Base-by-base conservation (phyloP, 1,284 basidiomycete species). In the Heliocybe sulcata region DNA sequence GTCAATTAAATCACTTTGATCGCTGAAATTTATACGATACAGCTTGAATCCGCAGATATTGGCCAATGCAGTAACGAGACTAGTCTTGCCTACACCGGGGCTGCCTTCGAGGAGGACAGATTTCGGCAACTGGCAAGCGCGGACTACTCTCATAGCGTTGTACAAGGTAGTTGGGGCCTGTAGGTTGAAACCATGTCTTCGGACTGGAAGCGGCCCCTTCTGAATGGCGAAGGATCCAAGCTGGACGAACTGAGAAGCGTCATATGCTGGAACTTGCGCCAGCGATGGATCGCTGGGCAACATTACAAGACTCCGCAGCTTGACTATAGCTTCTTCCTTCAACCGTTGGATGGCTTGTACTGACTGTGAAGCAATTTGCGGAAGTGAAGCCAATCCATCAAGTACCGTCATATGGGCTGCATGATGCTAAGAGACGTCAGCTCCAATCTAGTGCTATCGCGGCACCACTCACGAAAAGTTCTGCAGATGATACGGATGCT, bases 11-110 rank as follows among this genome's bases (percentile, higher is more conserved):
- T 99, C 97, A 0, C 97, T 99, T 72, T 99, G 97, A 65, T 99
- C 97, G 3, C 98, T 99, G 35, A 99, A 73, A 71, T 99, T 99
- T 79, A 99, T 97, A n/a, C 98, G 87, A 65, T 87, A 92, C 14
- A 99, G 78, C 27, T 79, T 72, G 64, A 94, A 84, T 12, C 93
- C 91, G 20, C 89, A 79, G 8, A 90, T 74, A 57, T 85, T 85
- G 19, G 95, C 94, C 2, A 99, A 76, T 2, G 97, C 95, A 14
- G 87, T 81, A 55, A 99, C 79, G 3, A 99, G 79, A 67, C 92
- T 97, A 0, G 98, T 99, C 74, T 99, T 99, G 3, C 98, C 97
- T n/a, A 99, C 97, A 2, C 97, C 97, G 3, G 98, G 98, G 67
- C 94, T 98, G 1, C 97, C 97, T 69, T 99, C 97, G 2, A 99